A percentile compares a stretch with the other conserved stretches of the same genome.
These are phyloP conservation scores for Penium margaritaceum DNA, from an alignment of 139 green algal genomes.

Conservation along the genomic window DNA sequence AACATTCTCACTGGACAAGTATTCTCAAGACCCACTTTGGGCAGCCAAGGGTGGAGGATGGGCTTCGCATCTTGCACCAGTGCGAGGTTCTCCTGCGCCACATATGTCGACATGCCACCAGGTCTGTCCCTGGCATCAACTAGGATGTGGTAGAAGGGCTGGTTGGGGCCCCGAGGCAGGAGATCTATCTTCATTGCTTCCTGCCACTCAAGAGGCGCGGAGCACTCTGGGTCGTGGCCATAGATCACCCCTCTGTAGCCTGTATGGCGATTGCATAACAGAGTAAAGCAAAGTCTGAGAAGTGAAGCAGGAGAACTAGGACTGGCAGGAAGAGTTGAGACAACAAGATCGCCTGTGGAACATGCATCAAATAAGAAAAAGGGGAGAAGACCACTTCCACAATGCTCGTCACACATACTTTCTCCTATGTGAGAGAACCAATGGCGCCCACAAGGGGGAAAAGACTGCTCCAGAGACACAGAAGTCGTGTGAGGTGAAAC, in stretches of 20 bases:
- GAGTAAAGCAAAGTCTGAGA: neutral
- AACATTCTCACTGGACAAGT: neutral
- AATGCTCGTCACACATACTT: neutral
- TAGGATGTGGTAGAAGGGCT: conserved; percentile 40
- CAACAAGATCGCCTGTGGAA: too few species aligned
- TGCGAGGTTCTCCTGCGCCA: conserved; percentile 41
- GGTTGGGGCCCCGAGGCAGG: conserved; percentile 28
- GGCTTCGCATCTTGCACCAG: conserved; percentile 11
- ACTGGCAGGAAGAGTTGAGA: conserved; percentile 11
- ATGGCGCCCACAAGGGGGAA: too few species aligned
- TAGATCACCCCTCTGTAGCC: conserved; percentile 42
- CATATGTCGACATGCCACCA: conserved; percentile 32
- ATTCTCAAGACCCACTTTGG: conserved; percentile 35
- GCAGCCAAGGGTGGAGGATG: conserved; percentile 39
- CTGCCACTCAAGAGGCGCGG: conserved; percentile 33
- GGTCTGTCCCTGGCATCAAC: conserved; percentile 24
- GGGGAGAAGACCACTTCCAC: neutral
- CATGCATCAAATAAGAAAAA: too few species aligned
- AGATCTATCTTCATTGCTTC: conserved; percentile 41
- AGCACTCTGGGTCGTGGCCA: conserved; percentile 40
- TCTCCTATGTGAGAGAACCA: conserved; percentile 1
- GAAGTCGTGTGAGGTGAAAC: too few species aligned
- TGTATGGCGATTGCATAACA: conserved; percentile 2
- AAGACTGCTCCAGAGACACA: too few species aligned
- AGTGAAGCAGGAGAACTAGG: too few species aligned